phyloP scores from a whole-genome alignment of 805 yeast genomes.

The Metschnikowia koreensis region DNA sequence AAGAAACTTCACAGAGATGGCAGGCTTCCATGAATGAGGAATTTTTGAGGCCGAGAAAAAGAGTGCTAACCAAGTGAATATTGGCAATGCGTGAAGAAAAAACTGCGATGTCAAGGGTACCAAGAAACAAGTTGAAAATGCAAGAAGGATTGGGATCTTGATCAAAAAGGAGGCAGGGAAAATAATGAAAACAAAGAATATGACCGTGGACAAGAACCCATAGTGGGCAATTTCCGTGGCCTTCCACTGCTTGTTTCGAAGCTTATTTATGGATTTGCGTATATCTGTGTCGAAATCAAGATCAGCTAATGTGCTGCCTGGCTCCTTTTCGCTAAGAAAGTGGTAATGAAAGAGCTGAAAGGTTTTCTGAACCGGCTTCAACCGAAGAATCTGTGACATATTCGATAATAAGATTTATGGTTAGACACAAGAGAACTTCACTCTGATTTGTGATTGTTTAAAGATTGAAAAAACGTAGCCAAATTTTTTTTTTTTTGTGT shows the following conservation, averaged over 20 bases:
- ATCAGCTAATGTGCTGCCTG: slow-evolving; percentile 49
- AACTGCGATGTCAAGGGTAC: slow-evolving; percentile 83
- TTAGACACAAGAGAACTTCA: not conserved
- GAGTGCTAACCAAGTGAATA: slow-evolving; percentile 80
- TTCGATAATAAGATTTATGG: not conserved
- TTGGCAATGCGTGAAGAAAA: slow-evolving; percentile 78
- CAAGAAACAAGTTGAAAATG: slow-evolving; percentile 46
- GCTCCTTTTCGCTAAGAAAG: slow-evolving; percentile 54
- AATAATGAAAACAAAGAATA: slow-evolving; percentile 56
- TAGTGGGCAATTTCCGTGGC: slow-evolving; percentile 52
- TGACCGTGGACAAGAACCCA: slow-evolving; percentile 49
- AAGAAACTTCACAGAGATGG: slow-evolving; percentile 81
- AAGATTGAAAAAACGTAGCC: not conserved
- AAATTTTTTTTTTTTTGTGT: not conserved
- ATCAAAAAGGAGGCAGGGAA: slow-evolving; percentile 53
- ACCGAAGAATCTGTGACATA: slow-evolving; percentile 21
- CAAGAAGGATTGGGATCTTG: slow-evolving; percentile 39
- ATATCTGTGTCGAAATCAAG: slow-evolving; percentile 50
- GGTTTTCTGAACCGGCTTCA: slow-evolving; percentile 33
- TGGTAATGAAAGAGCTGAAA: slow-evolving; percentile 46
- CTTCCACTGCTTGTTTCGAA: slow-evolving; percentile 44
- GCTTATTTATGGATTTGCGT: slow-evolving; percentile 36
- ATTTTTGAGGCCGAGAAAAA: slow-evolving; percentile 76
- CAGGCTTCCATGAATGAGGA: slow-evolving; percentile 74
- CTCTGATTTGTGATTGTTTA: not conserved